Evolutionary conservation across 176 grass and related monocot species (phyloP).

Genomic region (Guadua angustifolia): DNA sequence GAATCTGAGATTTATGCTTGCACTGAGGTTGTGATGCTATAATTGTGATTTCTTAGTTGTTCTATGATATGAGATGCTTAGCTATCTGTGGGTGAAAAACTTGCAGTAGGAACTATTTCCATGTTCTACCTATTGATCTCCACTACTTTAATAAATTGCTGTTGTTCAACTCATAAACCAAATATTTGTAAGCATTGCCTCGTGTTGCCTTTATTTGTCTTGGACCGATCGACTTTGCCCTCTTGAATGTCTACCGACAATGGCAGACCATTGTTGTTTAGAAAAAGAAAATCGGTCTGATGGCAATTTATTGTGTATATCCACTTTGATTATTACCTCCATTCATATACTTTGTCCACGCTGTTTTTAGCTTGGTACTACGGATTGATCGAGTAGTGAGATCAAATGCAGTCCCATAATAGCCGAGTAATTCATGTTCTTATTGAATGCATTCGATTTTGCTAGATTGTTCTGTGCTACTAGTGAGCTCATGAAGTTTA

Average conservation of each 20-base stretch:
- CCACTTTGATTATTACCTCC: background rate
- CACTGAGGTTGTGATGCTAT: too few species aligned
- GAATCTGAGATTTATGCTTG: too few species aligned
- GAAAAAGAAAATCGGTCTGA: conserved; percentile 3
- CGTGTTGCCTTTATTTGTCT: conserved; percentile 10
- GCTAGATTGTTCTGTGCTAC: conserved; percentile 22
- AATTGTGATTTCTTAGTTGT: too few species aligned
- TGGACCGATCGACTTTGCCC: background rate
- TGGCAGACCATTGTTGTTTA: background rate
- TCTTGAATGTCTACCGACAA: conserved; percentile 7
- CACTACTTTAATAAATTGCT: background rate
- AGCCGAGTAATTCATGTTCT: background rate
- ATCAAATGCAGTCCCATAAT: background rate
- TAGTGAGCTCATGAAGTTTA: conserved; percentile 12
- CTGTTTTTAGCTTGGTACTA: conserved; percentile 29
- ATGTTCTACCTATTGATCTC: background rate
- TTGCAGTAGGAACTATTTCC: background rate
- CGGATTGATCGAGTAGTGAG: background rate
- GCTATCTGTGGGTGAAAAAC: conserved; percentile 73
- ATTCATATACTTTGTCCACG: background rate
- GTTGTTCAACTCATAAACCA: background rate
- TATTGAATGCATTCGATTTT: conserved; percentile 20
- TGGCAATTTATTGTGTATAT: conserved; percentile 2
- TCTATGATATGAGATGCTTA: too few species aligned
- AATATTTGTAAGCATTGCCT: conserved; percentile 19